Percentiles rank a stretch among this genome's conserved stretches.
Evolutionary conservation across 352 stramenopile genomes (phyloP).

Genomic region (Phytophthora rubi): DNA sequence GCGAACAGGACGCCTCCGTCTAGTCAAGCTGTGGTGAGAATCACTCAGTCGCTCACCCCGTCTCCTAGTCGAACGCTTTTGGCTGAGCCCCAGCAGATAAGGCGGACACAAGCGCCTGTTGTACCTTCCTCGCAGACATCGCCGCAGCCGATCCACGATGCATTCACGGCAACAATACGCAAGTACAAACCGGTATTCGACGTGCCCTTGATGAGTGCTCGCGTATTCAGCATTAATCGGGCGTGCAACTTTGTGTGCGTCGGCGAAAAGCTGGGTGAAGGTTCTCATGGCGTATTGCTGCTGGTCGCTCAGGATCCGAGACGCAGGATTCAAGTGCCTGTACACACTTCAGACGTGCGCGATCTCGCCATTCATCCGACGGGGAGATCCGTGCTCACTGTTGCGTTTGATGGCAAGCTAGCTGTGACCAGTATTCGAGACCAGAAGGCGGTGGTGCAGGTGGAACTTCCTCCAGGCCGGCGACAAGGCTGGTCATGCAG

Average conservation of each 20-base stretch:
- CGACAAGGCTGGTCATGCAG: slow-evolving; percentile 66
- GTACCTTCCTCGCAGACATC: slow-evolving; percentile 2
- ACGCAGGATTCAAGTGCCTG: slow-evolving; percentile 33
- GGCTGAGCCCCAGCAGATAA: background rate
- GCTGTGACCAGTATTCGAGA: slow-evolving; percentile 53
- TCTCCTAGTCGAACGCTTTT: background rate
- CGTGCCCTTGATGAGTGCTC: slow-evolving; percentile 44
- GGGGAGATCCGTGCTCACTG: slow-evolving; percentile 47
- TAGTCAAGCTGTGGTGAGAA: slow-evolving; percentile 1
- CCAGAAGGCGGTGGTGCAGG: slow-evolving; percentile 49
- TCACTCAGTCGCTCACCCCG: slow-evolving; percentile 1
- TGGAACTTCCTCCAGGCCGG: slow-evolving; percentile 39
- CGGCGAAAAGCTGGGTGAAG: slow-evolving; percentile 44
- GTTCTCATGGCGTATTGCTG: slow-evolving; percentile 51
- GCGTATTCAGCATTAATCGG: slow-evolving; percentile 60
- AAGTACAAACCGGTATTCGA: slow-evolving; percentile 55
- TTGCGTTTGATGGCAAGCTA: slow-evolving; percentile 70
- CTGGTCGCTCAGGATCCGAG: slow-evolving; percentile 46
- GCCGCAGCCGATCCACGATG: background rate
- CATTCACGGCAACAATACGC: slow-evolving; percentile 20
- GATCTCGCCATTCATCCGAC: slow-evolving; percentile 56
- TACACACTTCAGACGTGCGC: slow-evolving; percentile 58
- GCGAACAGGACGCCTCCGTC: background rate
- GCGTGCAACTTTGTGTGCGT: slow-evolving; percentile 62
- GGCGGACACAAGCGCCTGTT: background rate